These are phyloP conservation scores for Ogataea nitratoaversa DNA, from an alignment of 805 yeast species.

Conservation along the genomic window DNA sequence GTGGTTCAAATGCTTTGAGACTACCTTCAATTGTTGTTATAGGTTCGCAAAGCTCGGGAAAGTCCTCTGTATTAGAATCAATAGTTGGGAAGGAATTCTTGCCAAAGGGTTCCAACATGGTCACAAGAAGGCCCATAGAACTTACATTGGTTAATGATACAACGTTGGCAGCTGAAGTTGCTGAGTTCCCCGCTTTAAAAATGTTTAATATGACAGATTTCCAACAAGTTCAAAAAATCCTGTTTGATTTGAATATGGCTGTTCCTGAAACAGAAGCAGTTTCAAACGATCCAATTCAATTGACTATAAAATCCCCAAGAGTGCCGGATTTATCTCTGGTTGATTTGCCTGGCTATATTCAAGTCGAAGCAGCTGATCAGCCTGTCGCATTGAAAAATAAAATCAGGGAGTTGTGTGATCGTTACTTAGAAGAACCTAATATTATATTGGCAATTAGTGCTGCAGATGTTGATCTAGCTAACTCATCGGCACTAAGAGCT, in stretches of 20 bases:
- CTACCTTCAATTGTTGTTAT: slow-evolving; percentile 94
- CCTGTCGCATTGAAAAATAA: slow-evolving; percentile 77
- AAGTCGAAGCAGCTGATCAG: slow-evolving; percentile 94
- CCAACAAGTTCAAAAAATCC: slow-evolving; percentile 79
- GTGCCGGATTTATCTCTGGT: slow-evolving; percentile 93
- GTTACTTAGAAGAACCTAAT: slow-evolving; percentile 86
- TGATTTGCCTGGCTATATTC: slow-evolving; percentile 97
- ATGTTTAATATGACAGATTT: slow-evolving; percentile 83
- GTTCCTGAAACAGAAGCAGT: slow-evolving; percentile 84
- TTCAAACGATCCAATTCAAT: slow-evolving; percentile 89
- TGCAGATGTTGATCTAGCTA: slow-evolving; percentile 97
- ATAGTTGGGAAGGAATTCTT: slow-evolving; percentile 97
- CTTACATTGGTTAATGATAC: slow-evolving; percentile 87
- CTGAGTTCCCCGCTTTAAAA: slow-evolving; percentile 90
- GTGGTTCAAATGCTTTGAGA: slow-evolving; percentile 67
- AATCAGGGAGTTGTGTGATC: slow-evolving; percentile 76
- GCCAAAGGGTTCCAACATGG: slow-evolving; percentile 98
- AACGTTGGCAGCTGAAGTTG: slow-evolving; percentile 70
- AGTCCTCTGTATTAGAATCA: slow-evolving; percentile 91
- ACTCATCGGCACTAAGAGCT: slow-evolving; percentile 90
- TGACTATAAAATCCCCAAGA: slow-evolving; percentile 81
- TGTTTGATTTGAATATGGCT: slow-evolving; percentile 85
- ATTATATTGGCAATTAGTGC: slow-evolving; percentile 94
- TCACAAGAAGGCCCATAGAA: slow-evolving; percentile 95
- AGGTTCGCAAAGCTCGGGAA: slow-evolving; percentile 97